A percentile compares a stretch with the other conserved stretches of the same genome.
phyloP scores from a whole-genome alignment of 306 rosid species.

The Prosopis cineraria region DNA sequence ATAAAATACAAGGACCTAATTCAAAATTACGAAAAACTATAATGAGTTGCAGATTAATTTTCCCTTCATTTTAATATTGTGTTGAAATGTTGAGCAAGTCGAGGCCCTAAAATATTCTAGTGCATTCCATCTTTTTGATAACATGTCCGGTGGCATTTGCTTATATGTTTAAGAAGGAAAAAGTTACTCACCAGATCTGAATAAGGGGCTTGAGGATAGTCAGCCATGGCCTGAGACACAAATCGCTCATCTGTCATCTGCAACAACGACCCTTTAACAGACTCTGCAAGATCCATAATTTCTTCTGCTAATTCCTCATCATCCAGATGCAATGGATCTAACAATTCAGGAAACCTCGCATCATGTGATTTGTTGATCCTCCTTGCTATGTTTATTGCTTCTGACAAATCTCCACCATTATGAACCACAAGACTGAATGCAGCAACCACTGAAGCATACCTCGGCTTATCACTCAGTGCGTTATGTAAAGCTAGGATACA shows the following conservation, averaged over 20 bases:
- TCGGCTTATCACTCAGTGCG: slow-evolving; percentile 70
- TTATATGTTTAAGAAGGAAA: background rate
- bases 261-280: slow-evolving; percentile 52
- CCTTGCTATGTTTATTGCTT: slow-evolving; percentile 74
- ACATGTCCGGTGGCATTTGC: slow-evolving; percentile 6
- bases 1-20: no score
- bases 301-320: slow-evolving; percentile 45
- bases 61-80: no score
- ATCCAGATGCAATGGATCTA: slow-evolving; percentile 49
- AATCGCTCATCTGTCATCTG: slow-evolving; percentile 68
- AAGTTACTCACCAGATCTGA: slow-evolving; percentile 65
- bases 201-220: slow-evolving; percentile 74
- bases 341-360: slow-evolving; percentile 65
- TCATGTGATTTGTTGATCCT: slow-evolving; percentile 56
- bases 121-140: slow-evolving; percentile 1
- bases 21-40: no score
- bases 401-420: slow-evolving; percentile 75
- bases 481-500: slow-evolving; percentile 78
- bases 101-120: slow-evolving; percentile 9
- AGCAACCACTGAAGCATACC: slow-evolving; percentile 68
- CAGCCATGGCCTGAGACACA: slow-evolving; percentile 76
- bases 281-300: slow-evolving; percentile 59
- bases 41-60: no score
- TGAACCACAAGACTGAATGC: slow-evolving; percentile 80
- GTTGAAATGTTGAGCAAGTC: background rate